A percentile compares a stretch with the other conserved stretches of the same genome.
These are phyloP conservation scores for Breynia disticha DNA, from an alignment of 441 rosid genomes.

Conservation along the genomic window DNA sequence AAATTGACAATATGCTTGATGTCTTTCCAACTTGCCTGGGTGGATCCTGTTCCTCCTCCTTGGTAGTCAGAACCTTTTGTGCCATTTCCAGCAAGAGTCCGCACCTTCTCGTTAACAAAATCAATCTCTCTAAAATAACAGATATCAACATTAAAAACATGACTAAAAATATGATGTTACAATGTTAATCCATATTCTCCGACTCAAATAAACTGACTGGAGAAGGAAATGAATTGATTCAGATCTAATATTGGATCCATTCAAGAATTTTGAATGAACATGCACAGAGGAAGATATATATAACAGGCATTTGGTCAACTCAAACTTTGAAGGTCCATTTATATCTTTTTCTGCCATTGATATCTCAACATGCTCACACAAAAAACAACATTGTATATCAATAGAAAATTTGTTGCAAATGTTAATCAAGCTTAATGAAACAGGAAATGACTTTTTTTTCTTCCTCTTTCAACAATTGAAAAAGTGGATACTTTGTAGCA, in stretches of 20 bases:
- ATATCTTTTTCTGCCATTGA: too few relatives aligned
- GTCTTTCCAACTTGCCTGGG: constrained; percentile 45
- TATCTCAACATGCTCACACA: too few relatives aligned
- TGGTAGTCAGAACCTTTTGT: constrained; percentile 86
- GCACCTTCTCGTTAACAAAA: constrained; percentile 73
- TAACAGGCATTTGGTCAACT: too few relatives aligned
- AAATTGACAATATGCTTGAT: too few relatives aligned
- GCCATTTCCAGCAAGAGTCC: constrained; percentile 91
- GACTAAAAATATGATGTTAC: not conserved
- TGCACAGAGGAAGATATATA: too few relatives aligned
- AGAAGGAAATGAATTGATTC: not conserved
- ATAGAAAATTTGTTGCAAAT: not conserved
- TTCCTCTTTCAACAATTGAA: too few relatives aligned
- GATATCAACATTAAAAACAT: constrained; percentile 7
- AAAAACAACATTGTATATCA: too few relatives aligned
- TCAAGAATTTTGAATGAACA: too few relatives aligned
- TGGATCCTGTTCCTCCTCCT: constrained; percentile 68
- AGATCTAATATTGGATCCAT: too few relatives aligned
- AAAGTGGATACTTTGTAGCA: not conserved
- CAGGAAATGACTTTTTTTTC: too few relatives aligned
- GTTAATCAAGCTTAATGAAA: not conserved
- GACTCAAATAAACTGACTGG: not conserved
- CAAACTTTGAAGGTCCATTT: too few relatives aligned
- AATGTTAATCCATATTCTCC: not conserved
- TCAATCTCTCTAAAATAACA: constrained; percentile 60